Evolutionary conservation across 108 stramenopile species (phyloP).

Genomic region (Nitzschia sp.): DNA sequence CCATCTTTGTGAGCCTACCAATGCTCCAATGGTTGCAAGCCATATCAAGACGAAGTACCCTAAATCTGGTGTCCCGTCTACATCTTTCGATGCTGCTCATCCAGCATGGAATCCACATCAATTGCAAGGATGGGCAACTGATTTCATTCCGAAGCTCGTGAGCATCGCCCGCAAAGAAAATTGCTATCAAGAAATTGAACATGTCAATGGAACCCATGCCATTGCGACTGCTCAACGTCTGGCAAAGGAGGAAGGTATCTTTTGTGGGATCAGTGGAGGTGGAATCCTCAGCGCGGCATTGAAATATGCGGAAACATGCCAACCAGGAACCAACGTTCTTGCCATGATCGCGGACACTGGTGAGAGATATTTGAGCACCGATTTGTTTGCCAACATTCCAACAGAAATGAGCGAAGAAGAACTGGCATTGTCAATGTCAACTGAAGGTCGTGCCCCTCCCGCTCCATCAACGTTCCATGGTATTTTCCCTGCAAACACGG

Average conservation of each 20-base stretch:
- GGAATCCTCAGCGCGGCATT: constrained; percentile 69
- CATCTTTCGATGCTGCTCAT: constrained; percentile 24
- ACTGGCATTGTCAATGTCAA: constrained; percentile 52
- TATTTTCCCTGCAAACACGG: too few relatives aligned
- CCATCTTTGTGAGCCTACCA: constrained; percentile 60
- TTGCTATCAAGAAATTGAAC: constrained; percentile 43
- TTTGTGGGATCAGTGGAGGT: constrained; percentile 77
- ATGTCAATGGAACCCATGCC: too few relatives aligned
- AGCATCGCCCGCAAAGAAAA: constrained; percentile 39
- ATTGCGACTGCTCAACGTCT: constrained; percentile 45
- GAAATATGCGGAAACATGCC: constrained; percentile 65
- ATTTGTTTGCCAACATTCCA: constrained; percentile 65
- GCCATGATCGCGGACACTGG: constrained; percentile 81
- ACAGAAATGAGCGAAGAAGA: constrained; percentile 87
- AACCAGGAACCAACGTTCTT: constrained; percentile 60
- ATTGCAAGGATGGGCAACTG: constrained; percentile 75
- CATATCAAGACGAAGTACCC: constrained; percentile 55
- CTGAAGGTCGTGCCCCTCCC: constrained; percentile 45
- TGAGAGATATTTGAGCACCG: constrained; percentile 81
- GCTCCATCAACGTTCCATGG: constrained; percentile 7
- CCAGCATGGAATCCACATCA: constrained; percentile 51
- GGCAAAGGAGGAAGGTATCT: constrained; percentile 77
- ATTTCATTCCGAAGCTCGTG: constrained; percentile 76
- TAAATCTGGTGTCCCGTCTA: constrained; percentile 48
- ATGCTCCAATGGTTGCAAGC: constrained; percentile 61